Percentiles rank a stretch among this genome's conserved stretches.
Conservation (phyloP, 2,329 filamentous ascomycete species). For the Fusarium caatingaense region DNA sequence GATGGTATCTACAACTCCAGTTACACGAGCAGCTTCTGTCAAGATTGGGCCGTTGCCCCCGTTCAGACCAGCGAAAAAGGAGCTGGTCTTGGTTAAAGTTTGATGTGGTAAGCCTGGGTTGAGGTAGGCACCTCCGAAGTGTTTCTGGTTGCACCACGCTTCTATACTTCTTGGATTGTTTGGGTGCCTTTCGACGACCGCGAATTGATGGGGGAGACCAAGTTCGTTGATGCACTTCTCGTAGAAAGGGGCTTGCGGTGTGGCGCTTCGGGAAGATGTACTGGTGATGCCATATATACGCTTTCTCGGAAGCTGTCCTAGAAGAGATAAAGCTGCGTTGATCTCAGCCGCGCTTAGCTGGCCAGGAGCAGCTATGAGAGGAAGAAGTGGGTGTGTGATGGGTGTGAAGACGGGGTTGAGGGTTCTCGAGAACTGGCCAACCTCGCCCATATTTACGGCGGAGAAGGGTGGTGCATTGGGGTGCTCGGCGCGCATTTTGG, state of each 20-base stretch:
- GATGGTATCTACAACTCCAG: constrained; percentile 86
- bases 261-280: constrained; percentile 69
- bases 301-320: constrained; percentile 83
- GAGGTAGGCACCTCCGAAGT: constrained; percentile 85
- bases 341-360: constrained; percentile 89
- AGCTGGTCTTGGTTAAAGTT: constrained; percentile 67
- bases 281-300: constrained; percentile 84
- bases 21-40: constrained; percentile 80
- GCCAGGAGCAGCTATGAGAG: constrained; percentile 85
- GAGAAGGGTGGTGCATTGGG: constrained; percentile 79
- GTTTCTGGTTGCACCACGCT: constrained; percentile 75
- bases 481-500: constrained; percentile 76
- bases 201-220: constrained; percentile 85
- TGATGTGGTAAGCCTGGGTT: constrained; percentile 75
- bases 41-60: constrained; percentile 66
- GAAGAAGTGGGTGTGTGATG: constrained; percentile 86
- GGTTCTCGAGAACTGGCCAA: constrained; percentile 85
- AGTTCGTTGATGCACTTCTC: constrained; percentile 86
- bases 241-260: constrained; percentile 84
- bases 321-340: constrained; percentile 79
- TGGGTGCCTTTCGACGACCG: constrained; percentile 76
- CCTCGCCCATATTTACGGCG: constrained; percentile 87
- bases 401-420: constrained; percentile 89
- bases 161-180: constrained; percentile 75
- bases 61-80: constrained; percentile 63